These are phyloP conservation scores for Myriosclerotinia curreyana DNA, from an alignment of 2,329 filamentous ascomycete genomes.

Conservation along the genomic window DNA sequence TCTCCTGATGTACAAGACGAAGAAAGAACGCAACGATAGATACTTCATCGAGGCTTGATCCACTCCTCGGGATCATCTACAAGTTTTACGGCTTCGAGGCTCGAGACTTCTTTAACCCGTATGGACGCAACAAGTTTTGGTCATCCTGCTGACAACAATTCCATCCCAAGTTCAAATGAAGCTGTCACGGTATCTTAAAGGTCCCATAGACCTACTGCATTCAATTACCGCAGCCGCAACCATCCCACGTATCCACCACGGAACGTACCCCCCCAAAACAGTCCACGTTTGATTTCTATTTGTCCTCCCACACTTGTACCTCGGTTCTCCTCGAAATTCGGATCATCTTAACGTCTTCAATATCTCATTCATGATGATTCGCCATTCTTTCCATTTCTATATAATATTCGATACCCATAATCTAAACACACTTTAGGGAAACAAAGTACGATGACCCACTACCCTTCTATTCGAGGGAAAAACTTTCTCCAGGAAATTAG, in stretches of 20 bases:
- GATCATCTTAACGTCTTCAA: constrained; percentile 1
- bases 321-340: constrained; percentile 5
- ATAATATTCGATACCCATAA: constrained; percentile 9
- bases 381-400: not conserved
- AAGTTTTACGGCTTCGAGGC: not conserved
- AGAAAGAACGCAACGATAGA: not conserved
- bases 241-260: not conserved
- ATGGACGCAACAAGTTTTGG: not conserved
- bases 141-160: not conserved
- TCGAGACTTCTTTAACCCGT: constrained; percentile 6
- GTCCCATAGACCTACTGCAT: not conserved
- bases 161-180: not conserved
- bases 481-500: not conserved
- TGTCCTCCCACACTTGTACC: not conserved
- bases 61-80: constrained; percentile 8
- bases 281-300: not conserved
- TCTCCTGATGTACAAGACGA: not conserved
- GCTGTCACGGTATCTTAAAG: constrained; percentile 2
- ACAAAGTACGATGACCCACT: constrained; percentile 4
- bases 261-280: not conserved
- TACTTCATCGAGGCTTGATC: not conserved
- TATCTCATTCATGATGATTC: not conserved
- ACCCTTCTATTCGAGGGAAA: constrained; percentile 8
- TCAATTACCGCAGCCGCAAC: constrained; percentile 5
- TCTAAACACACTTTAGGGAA: constrained; percentile 12